Conservation (phyloP, 768 basidiomycete genomes). For the Boletales sp. region DNA sequence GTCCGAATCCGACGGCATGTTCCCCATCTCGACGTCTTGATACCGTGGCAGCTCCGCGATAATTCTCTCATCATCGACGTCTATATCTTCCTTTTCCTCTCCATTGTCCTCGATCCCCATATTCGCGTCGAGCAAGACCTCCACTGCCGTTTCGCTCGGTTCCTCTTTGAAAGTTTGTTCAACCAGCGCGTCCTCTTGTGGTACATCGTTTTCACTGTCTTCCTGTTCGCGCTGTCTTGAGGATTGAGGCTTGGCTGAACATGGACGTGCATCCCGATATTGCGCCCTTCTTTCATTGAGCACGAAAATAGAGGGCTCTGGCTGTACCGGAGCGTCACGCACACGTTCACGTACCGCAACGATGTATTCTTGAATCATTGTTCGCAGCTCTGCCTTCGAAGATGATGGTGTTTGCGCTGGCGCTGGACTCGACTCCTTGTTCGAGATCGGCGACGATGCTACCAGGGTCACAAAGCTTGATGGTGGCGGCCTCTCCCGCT, state of each 20-base stretch:
- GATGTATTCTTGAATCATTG: neutral
- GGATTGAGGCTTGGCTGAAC: slow-evolving; percentile 15
- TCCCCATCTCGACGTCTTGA: slow-evolving; percentile 7
- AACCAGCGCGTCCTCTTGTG: slow-evolving; percentile 4
- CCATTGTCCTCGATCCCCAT: neutral
- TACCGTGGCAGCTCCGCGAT: slow-evolving; percentile 1
- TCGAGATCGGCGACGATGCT: slow-evolving; percentile 11
- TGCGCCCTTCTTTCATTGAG: neutral
- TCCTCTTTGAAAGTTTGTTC: slow-evolving; percentile 2
- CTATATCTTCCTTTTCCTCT: neutral
- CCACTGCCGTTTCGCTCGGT: slow-evolving; percentile 11
- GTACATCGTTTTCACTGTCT: slow-evolving; percentile 2
- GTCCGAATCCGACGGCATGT: slow-evolving; percentile 25
- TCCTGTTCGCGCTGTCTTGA: neutral
- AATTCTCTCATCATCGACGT: neutral
- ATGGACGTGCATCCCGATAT: neutral
- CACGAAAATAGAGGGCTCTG: slow-evolving; percentile 4
- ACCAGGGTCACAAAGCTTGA: slow-evolving; percentile 27
- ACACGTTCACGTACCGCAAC: slow-evolving; percentile 1
- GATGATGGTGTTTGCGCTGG: neutral
- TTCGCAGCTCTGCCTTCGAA: too few species aligned
- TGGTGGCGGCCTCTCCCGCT: slow-evolving; percentile 5
- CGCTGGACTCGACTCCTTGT: neutral
- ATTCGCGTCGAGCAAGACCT: slow-evolving; percentile 17
- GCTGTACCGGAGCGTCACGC: slow-evolving; percentile 11